Base-by-base conservation (phyloP, 192 early-diverging fungal species). In the Rhizoclosmatium sp. region DNA sequence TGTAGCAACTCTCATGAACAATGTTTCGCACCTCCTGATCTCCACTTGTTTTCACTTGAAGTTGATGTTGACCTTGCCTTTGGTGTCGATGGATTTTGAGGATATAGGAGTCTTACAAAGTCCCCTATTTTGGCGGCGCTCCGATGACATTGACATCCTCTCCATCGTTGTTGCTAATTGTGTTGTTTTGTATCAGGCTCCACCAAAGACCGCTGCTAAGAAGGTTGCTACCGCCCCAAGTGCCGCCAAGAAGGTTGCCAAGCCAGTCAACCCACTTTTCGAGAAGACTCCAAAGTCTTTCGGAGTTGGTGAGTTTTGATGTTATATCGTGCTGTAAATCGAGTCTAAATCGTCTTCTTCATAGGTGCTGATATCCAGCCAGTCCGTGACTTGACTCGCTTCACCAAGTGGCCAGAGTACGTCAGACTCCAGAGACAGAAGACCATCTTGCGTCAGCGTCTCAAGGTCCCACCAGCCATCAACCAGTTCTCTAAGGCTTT, bases 361-460 rank as follows among this genome's bases (percentile, higher is more conserved):
- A 60, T 54, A 92, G 91, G 97, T 86, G 94, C 95, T 87, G 95
- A 95, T 86, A 92, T 99, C 87, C 97, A 97, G 91, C 98, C 97
- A 82, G 91, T 90, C 83, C 92, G 93, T 85, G 93, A 99, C 88
- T 88, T 99, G 60, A 91, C 94, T 78, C 95, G 97, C 89, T 99
- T 95, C 87, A 94, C 97, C 85, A 97, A 97, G 89, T 98, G 97
- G 98, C 98, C 98, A 83, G 91, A 96, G 82, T 99, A 99, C 87
- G 93, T 99, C 80, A 95, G 95, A 77, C 95, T 98, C 77, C 98
- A 99, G 91, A 94, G 98, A 85, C 98, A 99, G 89, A 94, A 93
- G 88, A 93, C 93, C 88, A 95, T 99, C 89, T 91, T 99, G 74
- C 91, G 94, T 83, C 94, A 95, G 92, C 96, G 98, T 88, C 91